phyloP scores from a whole-genome alignment of 1,284 basidiomycete species.

The Ustilago cynodontis region DNA sequence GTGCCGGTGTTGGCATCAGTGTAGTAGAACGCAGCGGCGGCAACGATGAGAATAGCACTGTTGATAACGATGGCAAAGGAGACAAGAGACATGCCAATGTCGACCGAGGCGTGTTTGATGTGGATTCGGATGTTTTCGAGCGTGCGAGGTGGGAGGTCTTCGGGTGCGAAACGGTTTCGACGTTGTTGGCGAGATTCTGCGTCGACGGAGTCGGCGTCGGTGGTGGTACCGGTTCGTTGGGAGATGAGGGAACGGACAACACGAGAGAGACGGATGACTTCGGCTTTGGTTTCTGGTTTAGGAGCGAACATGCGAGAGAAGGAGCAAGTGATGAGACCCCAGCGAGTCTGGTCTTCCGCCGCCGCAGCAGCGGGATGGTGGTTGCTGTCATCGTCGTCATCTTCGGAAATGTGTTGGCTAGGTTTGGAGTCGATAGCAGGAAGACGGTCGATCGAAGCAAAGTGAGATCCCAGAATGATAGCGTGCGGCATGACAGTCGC shows the following conservation, averaged over 20 bases:
- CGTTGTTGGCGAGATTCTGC: slow-evolving; percentile 5
- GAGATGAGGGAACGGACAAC: slow-evolving; percentile 27
- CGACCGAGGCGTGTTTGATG: slow-evolving; percentile 66
- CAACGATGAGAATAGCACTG: slow-evolving; percentile 77
- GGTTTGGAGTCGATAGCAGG: slow-evolving; percentile 16
- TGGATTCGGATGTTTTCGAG: slow-evolving; percentile 53
- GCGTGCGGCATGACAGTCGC: slow-evolving; percentile 84
- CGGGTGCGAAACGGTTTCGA: slow-evolving; percentile 3
- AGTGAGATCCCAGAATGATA: slow-evolving; percentile 85
- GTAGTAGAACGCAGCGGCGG: slow-evolving; percentile 72
- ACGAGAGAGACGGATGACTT: slow-evolving; percentile 22
- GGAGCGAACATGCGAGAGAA: slow-evolving; percentile 9
- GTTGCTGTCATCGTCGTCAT: background rate
- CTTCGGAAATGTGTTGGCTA: background rate
- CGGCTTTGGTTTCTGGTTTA: slow-evolving; percentile 24
- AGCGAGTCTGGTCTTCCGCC: slow-evolving; percentile 8
- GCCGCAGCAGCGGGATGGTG: background rate
- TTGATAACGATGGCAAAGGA: slow-evolving; percentile 80
- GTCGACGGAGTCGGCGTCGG: slow-evolving; percentile 8
- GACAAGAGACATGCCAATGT: slow-evolving; percentile 68
- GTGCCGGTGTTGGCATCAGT: slow-evolving; percentile 17
- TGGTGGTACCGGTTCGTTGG: slow-evolving; percentile 6
- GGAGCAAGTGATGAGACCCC: slow-evolving; percentile 19
- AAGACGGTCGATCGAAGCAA: slow-evolving; percentile 61
- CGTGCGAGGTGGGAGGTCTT: slow-evolving; percentile 31